Conservation (phyloP, 495 filamentous ascomycete species). For the Trichoderma orchidacearum region DNA sequence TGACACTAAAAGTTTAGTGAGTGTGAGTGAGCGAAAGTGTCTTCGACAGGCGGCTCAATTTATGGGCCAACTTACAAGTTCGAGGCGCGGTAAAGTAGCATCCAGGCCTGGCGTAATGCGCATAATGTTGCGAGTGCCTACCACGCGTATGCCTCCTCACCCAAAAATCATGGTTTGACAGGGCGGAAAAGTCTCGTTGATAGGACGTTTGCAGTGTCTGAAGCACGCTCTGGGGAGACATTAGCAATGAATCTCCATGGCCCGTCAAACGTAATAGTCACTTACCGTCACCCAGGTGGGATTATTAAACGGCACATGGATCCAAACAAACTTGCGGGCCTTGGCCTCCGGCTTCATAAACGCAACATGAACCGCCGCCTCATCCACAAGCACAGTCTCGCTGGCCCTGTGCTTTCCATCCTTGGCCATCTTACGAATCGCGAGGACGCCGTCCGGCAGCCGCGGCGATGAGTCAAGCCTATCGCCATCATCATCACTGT, state of each 20-base stretch:
- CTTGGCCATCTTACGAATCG: slow-evolving; percentile 2
- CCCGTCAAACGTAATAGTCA: slow-evolving; percentile 4
- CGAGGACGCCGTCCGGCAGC: background rate
- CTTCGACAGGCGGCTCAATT: too few species aligned
- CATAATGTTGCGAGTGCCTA: slow-evolving; percentile 29
- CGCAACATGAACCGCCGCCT: slow-evolving; percentile 10
- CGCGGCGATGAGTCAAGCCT: background rate
- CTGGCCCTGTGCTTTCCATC: slow-evolving; percentile 8
- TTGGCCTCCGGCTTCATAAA: slow-evolving; percentile 24
- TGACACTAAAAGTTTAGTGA: slow-evolving; percentile 9
- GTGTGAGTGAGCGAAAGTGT: too few species aligned
- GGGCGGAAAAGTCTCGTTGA: slow-evolving; percentile 20
- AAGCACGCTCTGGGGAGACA: slow-evolving; percentile 4
- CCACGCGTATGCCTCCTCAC: slow-evolving; percentile 28
- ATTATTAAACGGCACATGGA: slow-evolving; percentile 54
- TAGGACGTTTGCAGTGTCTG: slow-evolving; percentile 19
- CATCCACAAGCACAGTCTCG: slow-evolving; percentile 9
- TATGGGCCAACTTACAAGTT: background rate
- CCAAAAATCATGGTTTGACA: slow-evolving; percentile 39
- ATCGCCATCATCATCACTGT: background rate
- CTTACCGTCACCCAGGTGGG: slow-evolving; percentile 48
- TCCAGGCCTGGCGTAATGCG: slow-evolving; percentile 28
- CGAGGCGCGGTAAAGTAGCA: slow-evolving; percentile 14
- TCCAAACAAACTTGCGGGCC: slow-evolving; percentile 44
- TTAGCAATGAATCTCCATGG: background rate